phyloP scores from a whole-genome alignment of 2,329 filamentous ascomycete species.

The Colletotrichum navitas region DNA sequence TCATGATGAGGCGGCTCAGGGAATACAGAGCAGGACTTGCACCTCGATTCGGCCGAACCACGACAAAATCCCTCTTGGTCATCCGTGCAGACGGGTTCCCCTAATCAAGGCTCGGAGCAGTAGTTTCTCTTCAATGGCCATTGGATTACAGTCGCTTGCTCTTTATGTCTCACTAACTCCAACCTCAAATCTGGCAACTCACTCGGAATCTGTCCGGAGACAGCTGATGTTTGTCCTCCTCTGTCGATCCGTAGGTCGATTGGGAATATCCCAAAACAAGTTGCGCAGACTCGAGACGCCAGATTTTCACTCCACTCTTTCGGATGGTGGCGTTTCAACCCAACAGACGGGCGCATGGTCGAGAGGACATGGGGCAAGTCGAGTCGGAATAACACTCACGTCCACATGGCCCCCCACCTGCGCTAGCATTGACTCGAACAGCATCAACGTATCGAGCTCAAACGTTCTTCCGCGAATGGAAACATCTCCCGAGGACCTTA shows the following conservation, averaged over 20 bases:
- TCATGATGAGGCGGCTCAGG: neutral
- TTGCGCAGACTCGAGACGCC: conserved; percentile 11
- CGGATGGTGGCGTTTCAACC: conserved; percentile 14
- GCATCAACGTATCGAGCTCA: neutral
- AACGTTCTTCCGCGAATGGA: neutral
- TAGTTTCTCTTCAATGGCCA: neutral
- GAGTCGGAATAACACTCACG: no score
- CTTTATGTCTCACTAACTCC: neutral
- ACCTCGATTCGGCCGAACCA: neutral
- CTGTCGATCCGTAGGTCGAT: neutral
- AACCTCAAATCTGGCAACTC: neutral
- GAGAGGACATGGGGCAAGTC: neutral
- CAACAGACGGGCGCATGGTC: neutral
- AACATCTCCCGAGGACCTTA: neutral
- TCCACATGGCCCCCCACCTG: neutral
- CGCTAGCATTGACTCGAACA: conserved; percentile 14
- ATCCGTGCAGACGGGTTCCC: neutral
- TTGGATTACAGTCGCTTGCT: neutral
- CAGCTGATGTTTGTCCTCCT: neutral
- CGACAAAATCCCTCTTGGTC: neutral
- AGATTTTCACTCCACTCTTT: neutral
- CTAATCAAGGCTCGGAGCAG: neutral
- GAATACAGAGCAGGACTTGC: neutral
- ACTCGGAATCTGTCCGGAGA: conserved; percentile 6
- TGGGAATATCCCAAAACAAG: neutral